Base-by-base conservation (phyloP, 2,329 filamentous ascomycete genomes). In the Alternaria brassicae region DNA sequence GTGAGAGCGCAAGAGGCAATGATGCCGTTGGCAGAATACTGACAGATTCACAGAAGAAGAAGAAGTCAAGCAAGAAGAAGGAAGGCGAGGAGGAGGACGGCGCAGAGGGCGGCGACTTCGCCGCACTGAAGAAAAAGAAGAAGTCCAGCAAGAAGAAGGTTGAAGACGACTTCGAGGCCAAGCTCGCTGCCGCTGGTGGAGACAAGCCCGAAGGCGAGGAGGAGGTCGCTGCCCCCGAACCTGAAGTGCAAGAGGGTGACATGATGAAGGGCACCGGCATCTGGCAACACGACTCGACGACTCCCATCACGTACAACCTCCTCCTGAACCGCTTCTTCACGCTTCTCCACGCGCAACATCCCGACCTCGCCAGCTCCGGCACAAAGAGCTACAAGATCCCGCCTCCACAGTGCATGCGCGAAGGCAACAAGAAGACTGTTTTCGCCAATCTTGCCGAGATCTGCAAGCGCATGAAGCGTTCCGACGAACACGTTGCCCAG, bases 371-470 rank as follows among this genome's bases (percentile, higher is more conserved):
- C 66, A 90, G 91, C 64, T 91, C 89, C 78, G 92, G 92, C 68
- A 88, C 89, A 75, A 95, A 93, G 86, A 96, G 91, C 81, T 99
- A 98, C 88, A 98, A 98, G 88, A 99, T 99, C 71, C 95, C 95
- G 52, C 95, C 95, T 53, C 95, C 95, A 50, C 95, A 99, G 84
- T 98, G 95, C 83, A 88, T 98, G 77, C 93, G 95, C 83, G 95
- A 99, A 93, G 95, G 95, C 79, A 99, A 99, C 89, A 96, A 97
- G 88, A 77, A 77, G 89, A 99, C 95, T 64, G 97, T 99, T 76
- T 99, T 99, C 76, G 95, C 94, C 84, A 99, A 99, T 84, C 95
- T 99, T 77, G 88, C 92, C 78, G 95, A 99, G 79, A 98, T 99
- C 75, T 96, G 93, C 87, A 97, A 97, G 87, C 89, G 94, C 74